Base-by-base conservation (phyloP, 2,329 filamentous ascomycete genomes). In the Arthroderma sp. region DNA sequence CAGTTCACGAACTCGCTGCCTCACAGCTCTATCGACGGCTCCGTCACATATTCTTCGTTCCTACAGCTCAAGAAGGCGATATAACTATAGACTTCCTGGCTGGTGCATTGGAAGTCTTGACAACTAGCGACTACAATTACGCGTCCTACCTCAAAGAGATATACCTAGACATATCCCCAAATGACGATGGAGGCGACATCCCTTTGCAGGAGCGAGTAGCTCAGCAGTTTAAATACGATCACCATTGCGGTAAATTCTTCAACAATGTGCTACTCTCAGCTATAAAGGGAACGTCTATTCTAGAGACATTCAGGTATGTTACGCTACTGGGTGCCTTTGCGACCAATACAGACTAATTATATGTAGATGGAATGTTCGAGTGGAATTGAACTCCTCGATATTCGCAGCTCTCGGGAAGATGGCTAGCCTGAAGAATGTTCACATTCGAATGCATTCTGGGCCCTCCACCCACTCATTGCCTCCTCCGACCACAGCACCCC, bases 41-140 rank as follows among this genome's bases (percentile, higher is more conserved):
- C 55, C 65, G 71, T 53, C 77, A 80, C 49, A 64, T 77, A 44
- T 79, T 81, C 54, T 33, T 22, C 11, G 43, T 38, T 4, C 31
- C 11, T 9, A 9, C 11, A 6, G 15, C 29, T 4, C 40, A 78
- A 47, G 73, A 78, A 51, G 72, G 68, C 52, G 73, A 76, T 40
- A 69, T 66, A 0, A 66, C 69, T n/a, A 71, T 76, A 40, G 75
- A 79, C 51, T 67, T 70, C 4, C 66, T 81, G 31, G 73, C 77
- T 1, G 68, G 68, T 22, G 72, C 75, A 3, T 66, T 81, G 40
- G 72, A 80, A 45, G 80, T 77, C 3, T 73, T 81, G 44, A 73
- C 71, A 29, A 75, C 75, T 0, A 80, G 77, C 64, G 70, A 78
- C 29, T 79, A 80, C 61, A 67, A 80, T 58, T 80, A 81, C 61